These are phyloP conservation scores for Ascochyta rabiei DNA, from an alignment of 2,329 filamentous ascomycete genomes.

Conservation along the genomic window DNA sequence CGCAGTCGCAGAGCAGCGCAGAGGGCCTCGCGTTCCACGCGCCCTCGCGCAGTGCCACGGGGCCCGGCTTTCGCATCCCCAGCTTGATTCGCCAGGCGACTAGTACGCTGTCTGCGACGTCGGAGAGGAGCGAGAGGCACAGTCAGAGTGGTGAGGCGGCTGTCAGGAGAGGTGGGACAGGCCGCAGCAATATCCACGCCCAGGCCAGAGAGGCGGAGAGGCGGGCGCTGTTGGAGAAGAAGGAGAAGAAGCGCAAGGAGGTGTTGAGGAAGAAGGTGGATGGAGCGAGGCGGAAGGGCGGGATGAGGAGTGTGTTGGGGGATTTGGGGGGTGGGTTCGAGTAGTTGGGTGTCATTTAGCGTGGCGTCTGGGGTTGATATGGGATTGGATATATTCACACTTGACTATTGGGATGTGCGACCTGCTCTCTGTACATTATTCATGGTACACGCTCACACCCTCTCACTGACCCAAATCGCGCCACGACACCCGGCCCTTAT, in stretches of 20 bases:
- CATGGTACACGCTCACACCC: constrained; percentile 55
- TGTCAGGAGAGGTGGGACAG: constrained; percentile 58
- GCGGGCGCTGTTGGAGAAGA: constrained; percentile 56
- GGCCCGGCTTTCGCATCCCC: constrained; percentile 67
- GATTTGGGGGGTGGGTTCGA: constrained; percentile 46
- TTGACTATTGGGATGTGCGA: not conserved
- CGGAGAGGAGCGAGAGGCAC: constrained; percentile 28
- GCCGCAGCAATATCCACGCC: constrained; percentile 65
- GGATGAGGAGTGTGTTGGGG: constrained; percentile 42
- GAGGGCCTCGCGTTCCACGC: constrained; percentile 62
- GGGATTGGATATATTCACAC: not conserved
- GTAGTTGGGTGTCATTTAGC: constrained; percentile 19
- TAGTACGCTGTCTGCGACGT: constrained; percentile 52
- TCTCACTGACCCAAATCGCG: constrained; percentile 90
- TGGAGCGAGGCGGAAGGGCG: constrained; percentile 29
- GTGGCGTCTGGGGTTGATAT: not conserved
- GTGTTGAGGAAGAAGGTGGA: constrained; percentile 53
- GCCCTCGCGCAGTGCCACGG: constrained; percentile 46
- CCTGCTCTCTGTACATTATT: not conserved
- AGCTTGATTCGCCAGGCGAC: constrained; percentile 75
- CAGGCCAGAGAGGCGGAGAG: constrained; percentile 65
- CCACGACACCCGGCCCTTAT: constrained; percentile 90
- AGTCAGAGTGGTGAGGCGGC: constrained; percentile 34
- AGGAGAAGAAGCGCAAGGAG: constrained; percentile 58
- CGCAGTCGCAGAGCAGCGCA: constrained; percentile 27